phyloP scores from a whole-genome alignment of 441 rosid species.

The Adansonia gregorii region DNA sequence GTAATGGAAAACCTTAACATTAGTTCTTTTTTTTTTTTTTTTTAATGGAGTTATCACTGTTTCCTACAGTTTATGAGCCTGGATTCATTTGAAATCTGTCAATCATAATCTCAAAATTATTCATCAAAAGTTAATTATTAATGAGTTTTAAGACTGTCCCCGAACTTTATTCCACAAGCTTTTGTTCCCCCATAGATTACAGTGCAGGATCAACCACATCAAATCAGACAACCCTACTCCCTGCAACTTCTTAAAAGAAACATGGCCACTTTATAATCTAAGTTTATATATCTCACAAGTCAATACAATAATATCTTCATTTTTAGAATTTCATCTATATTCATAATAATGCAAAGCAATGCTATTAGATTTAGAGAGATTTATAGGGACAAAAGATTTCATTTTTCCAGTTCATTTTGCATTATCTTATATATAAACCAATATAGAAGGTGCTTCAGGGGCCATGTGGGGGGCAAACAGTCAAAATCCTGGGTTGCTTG shows the following conservation, averaged over 20 bases:
- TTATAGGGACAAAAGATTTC: neutral
- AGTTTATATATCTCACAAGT: neutral
- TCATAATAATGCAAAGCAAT: neutral
- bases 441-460: neutral
- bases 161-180: slow-evolving; percentile 8
- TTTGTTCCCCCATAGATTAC: slow-evolving; percentile 21
- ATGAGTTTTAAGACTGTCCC: neutral
- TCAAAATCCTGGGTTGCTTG: neutral
- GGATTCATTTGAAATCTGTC: neutral
- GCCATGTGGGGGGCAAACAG: neutral
- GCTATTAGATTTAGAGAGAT: neutral
- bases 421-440: neutral
- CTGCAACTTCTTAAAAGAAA: neutral
- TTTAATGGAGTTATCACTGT: neutral
- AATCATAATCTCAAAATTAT: slow-evolving; percentile 18
- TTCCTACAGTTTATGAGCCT: neutral
- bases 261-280: neutral
- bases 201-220: slow-evolving; percentile 30
- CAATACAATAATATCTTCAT: neutral
- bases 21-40: neutral
- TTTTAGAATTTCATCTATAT: neutral
- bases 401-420: neutral
- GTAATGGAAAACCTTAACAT: neutral
- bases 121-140: slow-evolving; percentile 1
- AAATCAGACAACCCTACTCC: slow-evolving; percentile 12